phyloP scores from a whole-genome alignment of 31 red algal genomes.

The Porphyra umbilicalis region DNA sequence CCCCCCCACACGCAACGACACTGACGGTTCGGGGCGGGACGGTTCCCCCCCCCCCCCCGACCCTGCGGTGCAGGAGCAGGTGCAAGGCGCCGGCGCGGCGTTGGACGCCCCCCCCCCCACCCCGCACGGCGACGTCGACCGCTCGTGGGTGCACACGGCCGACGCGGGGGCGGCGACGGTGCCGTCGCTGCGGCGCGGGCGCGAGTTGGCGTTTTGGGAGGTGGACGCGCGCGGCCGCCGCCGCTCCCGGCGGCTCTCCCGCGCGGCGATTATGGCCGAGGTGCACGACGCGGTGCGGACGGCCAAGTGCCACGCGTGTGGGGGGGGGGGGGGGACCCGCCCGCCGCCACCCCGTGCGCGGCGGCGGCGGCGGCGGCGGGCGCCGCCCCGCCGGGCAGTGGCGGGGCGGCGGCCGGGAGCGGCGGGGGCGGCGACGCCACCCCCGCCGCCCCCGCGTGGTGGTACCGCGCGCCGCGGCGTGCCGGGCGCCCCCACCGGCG shows the following conservation, averaged over 20 bases:
- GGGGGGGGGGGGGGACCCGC: not conserved
- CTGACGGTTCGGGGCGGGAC: not conserved
- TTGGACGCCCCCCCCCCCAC: not conserved
- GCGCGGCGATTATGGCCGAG: slow-evolving; percentile 29
- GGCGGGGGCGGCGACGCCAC: not conserved
- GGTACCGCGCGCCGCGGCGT: not conserved
- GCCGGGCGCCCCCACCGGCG: not conserved
- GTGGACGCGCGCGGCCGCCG: slow-evolving; percentile 10
- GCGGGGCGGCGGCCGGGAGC: not conserved
- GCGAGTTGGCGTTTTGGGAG: slow-evolving; percentile 27
- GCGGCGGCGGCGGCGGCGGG: not conserved
- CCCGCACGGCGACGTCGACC: not conserved
- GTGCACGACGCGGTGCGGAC: slow-evolving; percentile 7
- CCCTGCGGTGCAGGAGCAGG: not conserved
- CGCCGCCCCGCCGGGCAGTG: not conserved
- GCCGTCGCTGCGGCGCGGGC: slow-evolving; percentile 16
- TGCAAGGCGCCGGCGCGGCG: not conserved
- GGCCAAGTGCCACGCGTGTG: not conserved
- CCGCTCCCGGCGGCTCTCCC: slow-evolving; percentile 7
- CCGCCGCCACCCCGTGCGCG: not conserved
- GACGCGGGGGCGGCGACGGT: not conserved
- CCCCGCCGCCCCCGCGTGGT: not conserved
- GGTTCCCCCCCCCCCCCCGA: not conserved
- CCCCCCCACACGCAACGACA: not conserved
- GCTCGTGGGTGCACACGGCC: not conserved